Evolutionary conservation across 2,329 filamentous ascomycete species (phyloP).

Genomic region (Fusarium camptoceras): DNA sequence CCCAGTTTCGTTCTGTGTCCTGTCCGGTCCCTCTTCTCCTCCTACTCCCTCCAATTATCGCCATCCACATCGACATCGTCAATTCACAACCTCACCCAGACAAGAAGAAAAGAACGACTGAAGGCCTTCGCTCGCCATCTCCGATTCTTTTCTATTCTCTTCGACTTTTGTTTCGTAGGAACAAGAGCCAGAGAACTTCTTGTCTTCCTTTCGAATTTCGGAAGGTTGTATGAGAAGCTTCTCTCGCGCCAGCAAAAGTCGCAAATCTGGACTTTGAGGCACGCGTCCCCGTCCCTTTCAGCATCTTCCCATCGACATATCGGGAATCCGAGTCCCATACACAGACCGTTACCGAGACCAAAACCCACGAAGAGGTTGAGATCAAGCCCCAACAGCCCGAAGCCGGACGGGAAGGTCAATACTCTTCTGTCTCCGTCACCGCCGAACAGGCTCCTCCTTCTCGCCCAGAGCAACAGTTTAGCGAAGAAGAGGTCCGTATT

Average conservation of each 20-base stretch:
- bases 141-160: slow-evolving; percentile 53
- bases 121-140: slow-evolving; percentile 50
- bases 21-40: slow-evolving; percentile 44
- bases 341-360: slow-evolving; percentile 67
- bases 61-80: slow-evolving; percentile 50
- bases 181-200: slow-evolving; percentile 76
- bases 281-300: slow-evolving; percentile 98
- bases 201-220: slow-evolving; percentile 76
- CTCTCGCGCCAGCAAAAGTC: slow-evolving; percentile 77
- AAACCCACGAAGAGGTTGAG: slow-evolving; percentile 89
- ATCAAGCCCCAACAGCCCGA: slow-evolving; percentile 79
- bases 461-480: slow-evolving; percentile 70
- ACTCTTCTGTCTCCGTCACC: slow-evolving; percentile 77
- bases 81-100: slow-evolving; percentile 46
- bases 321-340: slow-evolving; percentile 66
- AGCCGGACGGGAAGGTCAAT: slow-evolving; percentile 98
- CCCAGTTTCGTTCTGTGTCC: slow-evolving; percentile 51
- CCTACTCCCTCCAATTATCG: slow-evolving; percentile 54
- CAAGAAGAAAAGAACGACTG: slow-evolving; percentile 52
- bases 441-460: slow-evolving; percentile 72
- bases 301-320: slow-evolving; percentile 99
- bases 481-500: slow-evolving; percentile 86
- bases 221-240: slow-evolving; percentile 73
- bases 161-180: slow-evolving; percentile 66
- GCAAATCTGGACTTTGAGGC: slow-evolving; percentile 99